Evolutionary conservation across 2,329 filamentous ascomycete species (phyloP).

Genomic region (Colletotrichum limetticola): DNA sequence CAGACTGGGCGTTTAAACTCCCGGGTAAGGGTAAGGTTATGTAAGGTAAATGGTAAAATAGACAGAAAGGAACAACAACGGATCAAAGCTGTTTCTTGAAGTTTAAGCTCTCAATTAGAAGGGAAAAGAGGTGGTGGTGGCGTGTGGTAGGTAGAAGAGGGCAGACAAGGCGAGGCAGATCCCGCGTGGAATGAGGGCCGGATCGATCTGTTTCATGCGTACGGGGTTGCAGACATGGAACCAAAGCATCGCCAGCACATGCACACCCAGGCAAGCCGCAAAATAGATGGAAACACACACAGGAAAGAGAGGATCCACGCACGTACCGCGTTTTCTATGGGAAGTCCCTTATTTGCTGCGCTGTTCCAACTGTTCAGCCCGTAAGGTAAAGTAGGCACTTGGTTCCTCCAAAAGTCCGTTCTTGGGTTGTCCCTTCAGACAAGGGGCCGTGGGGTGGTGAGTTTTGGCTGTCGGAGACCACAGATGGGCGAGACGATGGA

Average conservation of each 20-base stretch:
- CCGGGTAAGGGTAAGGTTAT: conserved; percentile 12
- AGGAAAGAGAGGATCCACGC: not conserved
- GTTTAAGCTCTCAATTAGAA: conserved; percentile 31
- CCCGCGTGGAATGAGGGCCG: conserved; percentile 15
- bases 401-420: not conserved
- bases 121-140: not conserved
- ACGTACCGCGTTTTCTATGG: conserved; percentile 1
- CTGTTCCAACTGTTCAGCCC: not conserved
- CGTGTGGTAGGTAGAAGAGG: not conserved
- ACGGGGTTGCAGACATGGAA: conserved; percentile 28
- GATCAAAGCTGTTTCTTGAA: not conserved
- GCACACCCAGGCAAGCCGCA: not conserved
- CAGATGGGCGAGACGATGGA: conserved; percentile 21
- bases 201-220: conserved; percentile 30
- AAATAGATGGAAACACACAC: too few relatives aligned
- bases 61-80: not conserved
- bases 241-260: conserved; percentile 29
- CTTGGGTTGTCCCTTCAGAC: not conserved
- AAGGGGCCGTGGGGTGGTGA: conserved; percentile 18
- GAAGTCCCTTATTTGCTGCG: too few relatives aligned
- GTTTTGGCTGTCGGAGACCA: conserved; percentile 1
- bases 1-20: not conserved
- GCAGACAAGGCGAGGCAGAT: conserved; percentile 19
- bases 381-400: not conserved
- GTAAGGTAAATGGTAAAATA: not conserved